Evolutionary conservation across 768 basidiomycete genomes (phyloP).

Genomic region (Rhodosporidiobolus odoratus): DNA sequence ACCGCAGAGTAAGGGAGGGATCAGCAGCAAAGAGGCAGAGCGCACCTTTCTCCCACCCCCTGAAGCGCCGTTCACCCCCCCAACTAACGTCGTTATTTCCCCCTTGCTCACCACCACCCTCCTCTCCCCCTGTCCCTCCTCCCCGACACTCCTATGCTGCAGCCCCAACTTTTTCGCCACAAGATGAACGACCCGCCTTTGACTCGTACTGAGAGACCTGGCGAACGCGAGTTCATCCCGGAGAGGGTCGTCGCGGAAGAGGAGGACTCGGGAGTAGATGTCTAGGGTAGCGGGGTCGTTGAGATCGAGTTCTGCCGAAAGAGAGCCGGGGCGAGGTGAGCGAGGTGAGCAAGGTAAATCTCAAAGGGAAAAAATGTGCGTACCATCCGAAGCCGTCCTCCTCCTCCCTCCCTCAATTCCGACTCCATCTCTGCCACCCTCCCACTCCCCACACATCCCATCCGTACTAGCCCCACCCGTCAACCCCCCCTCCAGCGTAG

Average conservation of each 20-base stretch:
- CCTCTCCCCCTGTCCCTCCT: slow-evolving; percentile 61
- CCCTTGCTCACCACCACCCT: slow-evolving; percentile 69
- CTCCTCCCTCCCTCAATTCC: background rate
- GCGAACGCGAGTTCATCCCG: slow-evolving; percentile 96
- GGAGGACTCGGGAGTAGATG: slow-evolving; percentile 89
- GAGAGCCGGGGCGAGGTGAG: too few species aligned
- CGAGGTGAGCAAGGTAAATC: background rate
- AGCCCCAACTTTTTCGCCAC: slow-evolving; percentile 95
- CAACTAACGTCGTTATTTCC: background rate
- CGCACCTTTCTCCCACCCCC: too few species aligned
- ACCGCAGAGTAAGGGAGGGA: too few species aligned
- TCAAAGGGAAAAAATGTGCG: background rate
- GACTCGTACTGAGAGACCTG: slow-evolving; percentile 72
- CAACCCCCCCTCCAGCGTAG: slow-evolving; percentile 42
- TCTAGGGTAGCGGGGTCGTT: slow-evolving; percentile 94
- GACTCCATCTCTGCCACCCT: slow-evolving; percentile 2
- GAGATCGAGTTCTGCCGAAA: slow-evolving; percentile 69
- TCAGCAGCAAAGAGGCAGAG: background rate
- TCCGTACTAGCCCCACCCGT: slow-evolving; percentile 37
- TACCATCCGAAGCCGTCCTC: background rate
- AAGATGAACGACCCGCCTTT: slow-evolving; percentile 86
- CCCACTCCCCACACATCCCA: slow-evolving; percentile 5
- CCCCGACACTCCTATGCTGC: slow-evolving; percentile 87
- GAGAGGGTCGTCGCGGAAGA: slow-evolving; percentile 98
- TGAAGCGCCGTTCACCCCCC: too few species aligned